Evolutionary conservation across 2,329 filamentous ascomycete species (phyloP).

Genomic region (Knufia petricola): DNA sequence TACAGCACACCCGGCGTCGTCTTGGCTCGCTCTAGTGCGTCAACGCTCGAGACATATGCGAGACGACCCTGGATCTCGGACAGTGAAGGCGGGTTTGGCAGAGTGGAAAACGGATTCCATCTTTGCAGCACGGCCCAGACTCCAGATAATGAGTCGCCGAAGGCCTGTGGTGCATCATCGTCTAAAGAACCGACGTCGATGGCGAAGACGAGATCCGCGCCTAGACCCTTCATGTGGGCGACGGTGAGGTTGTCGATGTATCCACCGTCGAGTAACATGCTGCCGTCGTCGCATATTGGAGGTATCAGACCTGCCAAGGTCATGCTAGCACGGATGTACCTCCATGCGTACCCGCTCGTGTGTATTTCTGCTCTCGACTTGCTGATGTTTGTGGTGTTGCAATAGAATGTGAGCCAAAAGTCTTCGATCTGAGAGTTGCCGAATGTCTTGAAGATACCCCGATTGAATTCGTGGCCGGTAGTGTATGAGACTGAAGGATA

Average conservation of each 20-base stretch:
- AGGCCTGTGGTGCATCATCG: conserved; percentile 81
- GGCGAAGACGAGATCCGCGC: conserved; percentile 88
- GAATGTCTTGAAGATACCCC: conserved; percentile 97
- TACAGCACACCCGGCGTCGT: conserved; percentile 83
- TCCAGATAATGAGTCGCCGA: conserved; percentile 87
- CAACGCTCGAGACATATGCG: conserved; percentile 89
- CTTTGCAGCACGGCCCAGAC: conserved; percentile 92
- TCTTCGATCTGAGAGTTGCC: conserved; percentile 96
- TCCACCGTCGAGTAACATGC: conserved; percentile 90
- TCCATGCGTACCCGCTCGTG: conserved; percentile 93
- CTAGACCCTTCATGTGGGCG: conserved; percentile 89
- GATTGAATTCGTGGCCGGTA: conserved; percentile 96
- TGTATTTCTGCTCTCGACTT: conserved; percentile 87
- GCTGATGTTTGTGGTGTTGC: conserved; percentile 98
- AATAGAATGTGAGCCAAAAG: conserved; percentile 98
- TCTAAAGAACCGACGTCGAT: conserved; percentile 90
- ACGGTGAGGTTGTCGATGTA: conserved; percentile 97
- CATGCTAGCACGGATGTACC: conserved; percentile 95
- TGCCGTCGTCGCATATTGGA: conserved; percentile 90
- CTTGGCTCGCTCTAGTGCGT: conserved; percentile 89
- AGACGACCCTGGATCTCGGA: conserved; percentile 92
- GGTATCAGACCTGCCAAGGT: conserved; percentile 85
- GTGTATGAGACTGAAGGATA: conserved; percentile 97
- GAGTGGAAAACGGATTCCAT: conserved; percentile 88
- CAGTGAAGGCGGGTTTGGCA: conserved; percentile 85